These are phyloP conservation scores for Colletotrichum magnum DNA, from an alignment of 2,329 filamentous ascomycete species.

Conservation along the genomic window DNA sequence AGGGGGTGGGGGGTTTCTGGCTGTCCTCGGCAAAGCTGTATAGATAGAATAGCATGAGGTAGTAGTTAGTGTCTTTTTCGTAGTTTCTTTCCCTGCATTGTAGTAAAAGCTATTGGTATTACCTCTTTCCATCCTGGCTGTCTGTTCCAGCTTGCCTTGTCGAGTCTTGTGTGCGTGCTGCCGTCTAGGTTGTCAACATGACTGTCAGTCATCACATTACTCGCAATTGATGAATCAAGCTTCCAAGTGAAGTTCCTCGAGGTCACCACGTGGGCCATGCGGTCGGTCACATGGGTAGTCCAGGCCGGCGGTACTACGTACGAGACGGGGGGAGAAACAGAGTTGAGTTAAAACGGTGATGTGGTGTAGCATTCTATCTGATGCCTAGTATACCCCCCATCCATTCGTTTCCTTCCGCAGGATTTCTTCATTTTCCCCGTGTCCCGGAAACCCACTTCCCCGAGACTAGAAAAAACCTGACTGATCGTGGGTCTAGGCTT, in stretches of 20 bases:
- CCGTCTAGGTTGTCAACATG: too few relatives aligned
- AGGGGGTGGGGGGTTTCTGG: too few relatives aligned
- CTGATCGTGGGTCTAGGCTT: background rate
- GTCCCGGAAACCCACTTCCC: slow-evolving; percentile 9
- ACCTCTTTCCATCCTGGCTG: background rate
- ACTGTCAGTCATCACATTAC: too few relatives aligned
- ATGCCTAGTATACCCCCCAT: background rate
- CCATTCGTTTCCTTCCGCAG: background rate
- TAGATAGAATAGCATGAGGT: slow-evolving; percentile 37
- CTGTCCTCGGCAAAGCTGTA: slow-evolving; percentile 2
- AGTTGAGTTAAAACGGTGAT: slow-evolving; percentile 1
- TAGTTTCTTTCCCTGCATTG: slow-evolving; percentile 18
- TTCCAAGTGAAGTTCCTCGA: background rate
- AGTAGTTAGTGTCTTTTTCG: slow-evolving; percentile 1
- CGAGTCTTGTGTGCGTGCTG: background rate
- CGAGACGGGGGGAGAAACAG: background rate
- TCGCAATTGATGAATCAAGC: too few relatives aligned
- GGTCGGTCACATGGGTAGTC: background rate
- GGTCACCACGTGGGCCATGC: background rate
- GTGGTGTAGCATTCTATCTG: slow-evolving; percentile 29
- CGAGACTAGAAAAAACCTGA: background rate
- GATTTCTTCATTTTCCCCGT: background rate
- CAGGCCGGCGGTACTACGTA: background rate
- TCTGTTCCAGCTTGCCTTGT: background rate
- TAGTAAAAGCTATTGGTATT: slow-evolving; percentile 40